Percentiles rank a stretch among this genome's conserved stretches.
Evolutionary conservation across 2,329 filamentous ascomycete genomes (phyloP).

Genomic region (Didymella lethalis): DNA sequence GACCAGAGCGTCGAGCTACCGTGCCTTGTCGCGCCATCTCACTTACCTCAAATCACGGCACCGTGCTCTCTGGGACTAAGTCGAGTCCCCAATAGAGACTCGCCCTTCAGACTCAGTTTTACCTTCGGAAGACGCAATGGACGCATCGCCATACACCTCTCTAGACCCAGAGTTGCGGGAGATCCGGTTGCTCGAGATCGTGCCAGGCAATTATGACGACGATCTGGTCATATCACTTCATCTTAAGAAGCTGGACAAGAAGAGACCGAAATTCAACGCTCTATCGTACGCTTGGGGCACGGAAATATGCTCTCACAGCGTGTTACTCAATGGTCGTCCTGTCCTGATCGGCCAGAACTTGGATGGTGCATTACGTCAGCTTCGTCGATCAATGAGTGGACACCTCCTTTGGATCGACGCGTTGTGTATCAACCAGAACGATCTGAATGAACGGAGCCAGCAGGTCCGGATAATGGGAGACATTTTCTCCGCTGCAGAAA

Average conservation of each 20-base stretch:
- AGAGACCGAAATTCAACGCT: background rate
- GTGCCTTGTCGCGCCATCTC: too few relatives aligned
- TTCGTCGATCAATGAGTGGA: background rate
- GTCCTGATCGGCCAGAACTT: background rate
- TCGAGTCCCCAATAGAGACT: too few relatives aligned
- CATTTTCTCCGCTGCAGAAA: background rate
- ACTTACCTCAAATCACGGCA: too few relatives aligned
- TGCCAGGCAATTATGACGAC: too few relatives aligned
- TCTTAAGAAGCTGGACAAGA: background rate
- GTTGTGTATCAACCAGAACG: background rate
- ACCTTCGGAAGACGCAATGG: background rate
- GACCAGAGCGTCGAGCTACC: too few relatives aligned
- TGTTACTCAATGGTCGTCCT: background rate
- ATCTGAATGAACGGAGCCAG: background rate
- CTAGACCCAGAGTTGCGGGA: background rate
- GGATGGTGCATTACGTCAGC: background rate
- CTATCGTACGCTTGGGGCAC: background rate
- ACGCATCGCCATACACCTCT: background rate
- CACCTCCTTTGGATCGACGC: background rate
- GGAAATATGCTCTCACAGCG: background rate
- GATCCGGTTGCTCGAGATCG: background rate
- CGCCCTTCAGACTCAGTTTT: too few relatives aligned
- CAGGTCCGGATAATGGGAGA: background rate
- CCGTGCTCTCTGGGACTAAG: too few relatives aligned
- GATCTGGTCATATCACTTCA: background rate